Evolutionary conservation across 805 yeast genomes (phyloP).

Genomic region (Candida tallmaniae): DNA sequence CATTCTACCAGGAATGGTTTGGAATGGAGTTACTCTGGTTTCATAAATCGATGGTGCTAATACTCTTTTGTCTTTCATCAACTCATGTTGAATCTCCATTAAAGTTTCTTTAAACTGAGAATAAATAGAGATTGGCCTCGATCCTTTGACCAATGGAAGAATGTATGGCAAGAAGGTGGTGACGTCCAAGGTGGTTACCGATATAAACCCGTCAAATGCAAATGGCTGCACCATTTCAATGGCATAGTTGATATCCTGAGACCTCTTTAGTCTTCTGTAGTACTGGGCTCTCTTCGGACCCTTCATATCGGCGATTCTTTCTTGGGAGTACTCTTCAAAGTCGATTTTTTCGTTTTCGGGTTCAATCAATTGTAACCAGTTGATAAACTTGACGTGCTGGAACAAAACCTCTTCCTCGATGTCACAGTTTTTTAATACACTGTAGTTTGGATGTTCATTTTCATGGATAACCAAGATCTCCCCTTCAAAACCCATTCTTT

Average conservation of each 20-base stretch:
- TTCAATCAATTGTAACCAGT: conserved; percentile 74
- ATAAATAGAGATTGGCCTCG: conserved; percentile 82
- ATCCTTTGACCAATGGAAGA: conserved; percentile 68
- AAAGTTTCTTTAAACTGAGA: conserved; percentile 77
- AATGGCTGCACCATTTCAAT: conserved; percentile 47
- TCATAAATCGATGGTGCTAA: conserved; percentile 82
- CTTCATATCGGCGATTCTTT: conserved; percentile 51
- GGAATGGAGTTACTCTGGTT: conserved; percentile 79
- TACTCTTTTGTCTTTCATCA: conserved; percentile 62
- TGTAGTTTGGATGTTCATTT: conserved; percentile 85
- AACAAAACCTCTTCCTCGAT: conserved; percentile 49
- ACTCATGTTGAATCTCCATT: conserved; percentile 66
- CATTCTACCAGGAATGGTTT: conserved; percentile 87
- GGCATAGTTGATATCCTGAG: conserved; percentile 44
- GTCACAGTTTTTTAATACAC: conserved; percentile 64
- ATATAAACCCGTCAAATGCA: conserved; percentile 70
- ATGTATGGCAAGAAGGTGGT: conserved; percentile 60
- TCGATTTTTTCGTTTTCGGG: conserved; percentile 60
- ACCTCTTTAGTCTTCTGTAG: conserved; percentile 57
- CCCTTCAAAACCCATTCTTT: conserved; percentile 81
- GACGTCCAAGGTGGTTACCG: conserved; percentile 69
- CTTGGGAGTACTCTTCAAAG: conserved; percentile 44
- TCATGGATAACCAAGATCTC: conserved; percentile 75
- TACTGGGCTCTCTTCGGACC: conserved; percentile 63
- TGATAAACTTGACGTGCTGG: conserved; percentile 62